These are phyloP conservation scores for Tylopilus intermedius DNA, from an alignment of 768 basidiomycete species.

Conservation along the genomic window DNA sequence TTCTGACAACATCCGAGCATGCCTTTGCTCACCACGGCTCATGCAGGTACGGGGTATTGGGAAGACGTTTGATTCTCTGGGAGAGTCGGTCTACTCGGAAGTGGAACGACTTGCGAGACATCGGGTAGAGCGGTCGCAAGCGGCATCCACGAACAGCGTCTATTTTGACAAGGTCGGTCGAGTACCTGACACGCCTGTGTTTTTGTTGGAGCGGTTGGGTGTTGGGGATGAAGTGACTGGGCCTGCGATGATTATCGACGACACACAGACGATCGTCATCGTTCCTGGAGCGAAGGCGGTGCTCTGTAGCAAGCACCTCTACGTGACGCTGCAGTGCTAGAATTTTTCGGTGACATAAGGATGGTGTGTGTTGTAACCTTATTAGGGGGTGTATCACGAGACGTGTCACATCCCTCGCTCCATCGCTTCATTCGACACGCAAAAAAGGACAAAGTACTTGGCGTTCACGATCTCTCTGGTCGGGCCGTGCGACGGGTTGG, in stretches of 20 bases:
- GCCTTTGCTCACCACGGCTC: not conserved
- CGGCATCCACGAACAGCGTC: constrained; percentile 56
- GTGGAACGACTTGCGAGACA: constrained; percentile 47
- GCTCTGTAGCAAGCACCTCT: constrained; percentile 65
- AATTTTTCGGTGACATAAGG: not conserved
- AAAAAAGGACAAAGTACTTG: not conserved
- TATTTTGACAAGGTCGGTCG: constrained; percentile 82
- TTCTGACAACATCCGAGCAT: not conserved
- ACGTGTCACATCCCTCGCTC: not conserved
- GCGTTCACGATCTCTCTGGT: not conserved
- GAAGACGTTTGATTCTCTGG: constrained; percentile 80
- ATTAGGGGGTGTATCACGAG: not conserved
- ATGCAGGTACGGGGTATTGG: constrained; percentile 80
- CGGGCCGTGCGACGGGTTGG: not conserved
- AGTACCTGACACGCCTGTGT: constrained; percentile 77
- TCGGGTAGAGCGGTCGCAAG: constrained; percentile 36
- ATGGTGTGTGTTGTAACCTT: not conserved
- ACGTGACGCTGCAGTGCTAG: constrained; percentile 39
- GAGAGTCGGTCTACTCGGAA: constrained; percentile 75
- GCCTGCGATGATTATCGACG: constrained; percentile 91
- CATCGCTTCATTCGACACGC: not conserved
- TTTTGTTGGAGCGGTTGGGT: constrained; percentile 55
- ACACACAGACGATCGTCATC: constrained; percentile 92
- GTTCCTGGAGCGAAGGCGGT: constrained; percentile 67
- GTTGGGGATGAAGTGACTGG: constrained; percentile 73